Evolutionary conservation across 2,329 filamentous ascomycete species (phyloP), one percentile per base, ranked within the genome.

Genomic region (Intubia oerlemansii): DNA sequence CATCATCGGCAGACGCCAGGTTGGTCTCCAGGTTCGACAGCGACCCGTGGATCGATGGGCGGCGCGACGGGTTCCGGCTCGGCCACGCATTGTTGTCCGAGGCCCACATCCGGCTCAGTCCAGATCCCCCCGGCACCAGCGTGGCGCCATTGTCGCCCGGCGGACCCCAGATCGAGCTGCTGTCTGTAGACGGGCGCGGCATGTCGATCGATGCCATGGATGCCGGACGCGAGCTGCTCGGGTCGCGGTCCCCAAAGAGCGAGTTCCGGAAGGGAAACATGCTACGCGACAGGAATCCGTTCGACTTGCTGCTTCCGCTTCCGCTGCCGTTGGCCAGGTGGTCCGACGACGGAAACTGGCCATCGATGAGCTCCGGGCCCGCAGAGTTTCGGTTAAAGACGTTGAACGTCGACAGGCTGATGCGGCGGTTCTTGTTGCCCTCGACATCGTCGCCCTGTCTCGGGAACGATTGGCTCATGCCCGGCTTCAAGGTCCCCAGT

Each of bases 21-120:
- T 62, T 68, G 4, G 67, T 70, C 34, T 67, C 61, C 12, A 70
- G 46, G 12, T 46, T 63, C 8, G 62, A 71, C 1, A 76, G 72
- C 2, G 76, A 80, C 10, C 77, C 78, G 34, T 88, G 79, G 7
- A 81, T 57, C 1, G 81, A 91, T 10, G 79, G 78, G 20, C 84
- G 66, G 28, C 84, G 66, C 19, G 82, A 91, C 7, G 75, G 72
- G 40, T 69, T 76, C 22, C 77, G 58, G 1, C 63, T 66, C 5
- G 33, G 13, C 61, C 63, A 67, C 9, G 51, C 51, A 18, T 58
- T 54, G n/a, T 60, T 54, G n/a, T 60, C 56, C 0, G 53, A 48
- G 5, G 78, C 77, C 73, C 75, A 88, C 1, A 75, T 53, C 27
- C 68, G 59, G 31, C 56, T 63, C n/a, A n/a, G n/a, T n/a, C n/a